Conservation (phyloP, 345 rosid species). For the Gynandropsis gynandra region DNA sequence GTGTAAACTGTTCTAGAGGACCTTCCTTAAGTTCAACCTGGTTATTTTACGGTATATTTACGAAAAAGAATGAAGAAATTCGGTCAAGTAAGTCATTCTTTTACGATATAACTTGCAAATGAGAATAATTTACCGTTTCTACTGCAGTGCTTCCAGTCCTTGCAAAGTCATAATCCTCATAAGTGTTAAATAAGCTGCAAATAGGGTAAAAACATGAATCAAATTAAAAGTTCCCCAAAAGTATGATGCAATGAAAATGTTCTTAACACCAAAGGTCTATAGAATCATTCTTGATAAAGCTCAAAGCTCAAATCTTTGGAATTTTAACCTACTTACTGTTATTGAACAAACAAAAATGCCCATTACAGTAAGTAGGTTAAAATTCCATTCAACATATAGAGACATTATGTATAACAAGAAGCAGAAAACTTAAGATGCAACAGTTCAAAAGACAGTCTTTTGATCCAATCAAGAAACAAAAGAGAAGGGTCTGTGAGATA, state of each 20-base stretch:
- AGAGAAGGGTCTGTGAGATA: slow-evolving; percentile 16
- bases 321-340: too few species aligned
- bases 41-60: not conserved
- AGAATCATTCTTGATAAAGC: too few species aligned
- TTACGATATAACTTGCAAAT: not conserved
- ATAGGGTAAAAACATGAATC: not conserved
- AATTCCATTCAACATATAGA: too few species aligned
- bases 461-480: not conserved
- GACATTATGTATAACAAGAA: not conserved
- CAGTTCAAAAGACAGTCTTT: slow-evolving; percentile 8
- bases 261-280: too few species aligned
- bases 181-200: slow-evolving; percentile 68
- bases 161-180: slow-evolving; percentile 77
- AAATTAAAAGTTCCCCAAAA: not conserved
- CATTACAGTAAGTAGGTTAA: too few species aligned
- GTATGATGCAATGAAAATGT: slow-evolving; percentile 5
- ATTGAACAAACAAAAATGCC: too few species aligned
- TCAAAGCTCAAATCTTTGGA: too few species aligned
- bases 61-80: not conserved
- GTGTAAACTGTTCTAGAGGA: slow-evolving; percentile 81
- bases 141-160: slow-evolving; percentile 69
- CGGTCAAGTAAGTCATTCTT: not conserved
- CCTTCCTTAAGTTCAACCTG: slow-evolving; percentile 89
- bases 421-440: not conserved
- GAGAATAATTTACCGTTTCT: slow-evolving; percentile 45